phyloP scores from a whole-genome alignment of 2,329 filamentous ascomycete genomes.

The Aspergillus carbonarius region DNA sequence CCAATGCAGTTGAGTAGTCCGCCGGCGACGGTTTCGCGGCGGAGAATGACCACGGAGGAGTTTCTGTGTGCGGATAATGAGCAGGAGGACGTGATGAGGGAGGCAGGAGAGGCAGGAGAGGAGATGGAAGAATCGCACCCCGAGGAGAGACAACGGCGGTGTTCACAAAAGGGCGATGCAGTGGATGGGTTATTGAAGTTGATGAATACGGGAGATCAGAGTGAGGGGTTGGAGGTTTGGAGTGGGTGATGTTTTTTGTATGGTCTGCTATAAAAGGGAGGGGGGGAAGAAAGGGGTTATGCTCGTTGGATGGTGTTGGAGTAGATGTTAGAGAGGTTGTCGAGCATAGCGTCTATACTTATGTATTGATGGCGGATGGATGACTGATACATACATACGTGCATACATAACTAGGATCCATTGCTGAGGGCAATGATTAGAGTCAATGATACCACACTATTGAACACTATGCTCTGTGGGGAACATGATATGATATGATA shows the following conservation, averaged over 20 bases:
- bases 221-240: conserved; percentile 26
- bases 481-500: neutral
- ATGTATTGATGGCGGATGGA: too few relatives aligned
- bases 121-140: neutral
- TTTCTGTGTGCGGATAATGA: neutral
- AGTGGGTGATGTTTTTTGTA: conserved; percentile 15
- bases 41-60: neutral
- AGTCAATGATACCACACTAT: neutral
- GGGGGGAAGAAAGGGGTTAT: too few relatives aligned
- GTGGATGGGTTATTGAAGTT: conserved; percentile 42
- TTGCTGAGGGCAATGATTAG: neutral
- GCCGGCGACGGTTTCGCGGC: conserved; percentile 28
- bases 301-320: too few relatives aligned
- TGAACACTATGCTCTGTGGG: neutral
- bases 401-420: neutral
- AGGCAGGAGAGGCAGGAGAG: conserved; percentile 16
- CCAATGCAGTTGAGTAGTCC: conserved; percentile 40
- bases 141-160: neutral
- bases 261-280: neutral
- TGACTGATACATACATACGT: neutral
- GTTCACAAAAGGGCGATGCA: conserved; percentile 37
- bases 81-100: neutral
- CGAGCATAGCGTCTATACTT: too few relatives aligned
- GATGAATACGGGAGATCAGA: conserved; percentile 36
- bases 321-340: too few relatives aligned